Conservation (phyloP, 805 yeast species). For the Nakazawaea molendinolei region DNA sequence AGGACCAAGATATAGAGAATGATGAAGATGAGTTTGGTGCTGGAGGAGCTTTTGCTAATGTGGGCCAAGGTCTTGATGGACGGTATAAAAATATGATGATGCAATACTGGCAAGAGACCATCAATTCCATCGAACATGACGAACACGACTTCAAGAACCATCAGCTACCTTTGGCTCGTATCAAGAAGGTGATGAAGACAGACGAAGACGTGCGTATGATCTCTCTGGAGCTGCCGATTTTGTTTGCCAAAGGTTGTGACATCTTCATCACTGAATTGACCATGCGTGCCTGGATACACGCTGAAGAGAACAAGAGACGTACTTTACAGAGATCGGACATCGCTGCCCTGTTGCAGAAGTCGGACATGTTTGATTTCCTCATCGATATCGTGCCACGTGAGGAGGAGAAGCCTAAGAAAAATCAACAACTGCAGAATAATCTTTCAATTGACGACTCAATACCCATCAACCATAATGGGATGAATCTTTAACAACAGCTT, state of each 20-base stretch:
- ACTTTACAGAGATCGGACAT: constrained; percentile 92
- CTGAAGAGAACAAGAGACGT: constrained; percentile 91
- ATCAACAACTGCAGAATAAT: not conserved
- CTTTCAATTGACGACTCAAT: not conserved
- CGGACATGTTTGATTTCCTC: constrained; percentile 95
- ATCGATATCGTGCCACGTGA: constrained; percentile 95
- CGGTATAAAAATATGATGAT: constrained; percentile 82
- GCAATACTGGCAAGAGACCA: constrained; percentile 96
- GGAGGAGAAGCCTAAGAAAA: constrained; percentile 51
- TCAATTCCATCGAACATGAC: constrained; percentile 80
- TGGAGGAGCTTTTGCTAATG: constrained; percentile 50
- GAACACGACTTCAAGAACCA: constrained; percentile 91
- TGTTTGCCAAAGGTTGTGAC: constrained; percentile 98
- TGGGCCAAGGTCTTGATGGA: constrained; percentile 86
- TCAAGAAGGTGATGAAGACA: constrained; percentile 96
- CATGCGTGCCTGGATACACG: constrained; percentile 98
- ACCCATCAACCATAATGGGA: not conserved
- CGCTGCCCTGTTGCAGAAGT: constrained; percentile 88
- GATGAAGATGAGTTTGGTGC: constrained; percentile 29
- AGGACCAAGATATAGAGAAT: constrained; percentile 28
- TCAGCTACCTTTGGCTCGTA: constrained; percentile 91
- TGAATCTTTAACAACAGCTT: too few species aligned
- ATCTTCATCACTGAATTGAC: constrained; percentile 94
- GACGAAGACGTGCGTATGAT: constrained; percentile 98
- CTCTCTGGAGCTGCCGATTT: constrained; percentile 94